Base-by-base conservation (phyloP, 2,329 filamentous ascomycete genomes). In the Penicillium oxalicum region DNA sequence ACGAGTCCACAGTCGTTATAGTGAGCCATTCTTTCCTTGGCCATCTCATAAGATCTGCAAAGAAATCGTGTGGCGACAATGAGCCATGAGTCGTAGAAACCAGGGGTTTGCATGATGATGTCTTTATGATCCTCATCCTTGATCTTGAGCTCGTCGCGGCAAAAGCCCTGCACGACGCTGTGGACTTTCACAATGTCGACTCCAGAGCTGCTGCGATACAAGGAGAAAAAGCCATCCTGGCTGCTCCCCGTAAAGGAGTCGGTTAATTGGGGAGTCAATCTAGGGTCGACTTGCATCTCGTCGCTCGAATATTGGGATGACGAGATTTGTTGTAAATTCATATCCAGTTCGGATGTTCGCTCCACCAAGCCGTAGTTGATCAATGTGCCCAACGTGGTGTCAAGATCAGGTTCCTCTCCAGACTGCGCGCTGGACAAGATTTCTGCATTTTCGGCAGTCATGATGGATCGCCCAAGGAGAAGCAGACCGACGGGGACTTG, bases 401-500 rank as follows among this genome's bases (percentile, higher is more conserved):
- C 73, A 18, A 76, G 62, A 45, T 75, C 71, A 2, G 61, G 61
- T 1, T 55, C 59, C 36, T 69, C 67, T 18, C 63, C 66, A 9
- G 61, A 53, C 39, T 63, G 56, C 41, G 63, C 64, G 47, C 63
- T 67, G 7, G 68, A 67, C 40, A 70, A 49, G n/a, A 73, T 70
- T 18, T 68, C 58, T n/a, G 69, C 55, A 28, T 67, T 63, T 48
- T 59, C 61, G 3, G 52, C 51, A 3, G 64, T 55, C 47, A 74
- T 60, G 5, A 61, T 62, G 12, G 58, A 59, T 35, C 58, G 61
- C 64, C 82, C 83, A 12, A 85, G 69, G 28, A 70, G 70, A 9
- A 87, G 68, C 73, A 88, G 79, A 47, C 83, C 82, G 24, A 87
- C 80, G 0, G 84, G 84, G 4, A 86, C 73, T 48, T 82, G 76